phyloP scores from a whole-genome alignment of 371 early-diverging fungal species.

The Lichtheimia ramosa region DNA sequence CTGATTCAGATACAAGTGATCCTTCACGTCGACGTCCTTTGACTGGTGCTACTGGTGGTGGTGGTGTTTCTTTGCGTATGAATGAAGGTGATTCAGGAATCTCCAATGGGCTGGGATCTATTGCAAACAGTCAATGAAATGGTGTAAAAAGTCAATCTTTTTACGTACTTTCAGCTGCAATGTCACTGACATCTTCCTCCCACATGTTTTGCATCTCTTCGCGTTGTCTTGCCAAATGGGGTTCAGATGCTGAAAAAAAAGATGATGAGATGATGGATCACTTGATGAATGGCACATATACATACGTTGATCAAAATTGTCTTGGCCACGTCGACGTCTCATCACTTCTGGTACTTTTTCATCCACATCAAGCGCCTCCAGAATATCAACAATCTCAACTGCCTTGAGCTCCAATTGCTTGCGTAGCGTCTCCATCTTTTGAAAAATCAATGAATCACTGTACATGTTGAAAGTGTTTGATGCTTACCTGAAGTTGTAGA shows the following conservation, averaged over 20 bases:
- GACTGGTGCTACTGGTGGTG: constrained; percentile 46
- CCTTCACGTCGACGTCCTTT: constrained; percentile 30
- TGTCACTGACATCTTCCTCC: constrained; percentile 40
- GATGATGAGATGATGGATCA: background rate
- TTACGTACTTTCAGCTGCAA: constrained; percentile 36
- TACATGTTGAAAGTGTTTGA: background rate
- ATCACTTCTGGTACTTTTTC: constrained; percentile 41
- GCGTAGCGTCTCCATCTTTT: constrained; percentile 54
- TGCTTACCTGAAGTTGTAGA: constrained; percentile 57
- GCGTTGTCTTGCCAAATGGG: constrained; percentile 32
- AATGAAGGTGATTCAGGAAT: constrained; percentile 12
- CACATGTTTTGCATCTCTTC: constrained; percentile 38
- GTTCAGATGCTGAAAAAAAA: constrained; percentile 27
- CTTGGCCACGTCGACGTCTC: constrained; percentile 39
- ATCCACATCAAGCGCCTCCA: constrained; percentile 29
- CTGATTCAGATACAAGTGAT: constrained; percentile 20
- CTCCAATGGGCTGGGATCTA: constrained; percentile 8
- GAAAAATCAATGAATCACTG: background rate
- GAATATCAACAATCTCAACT: constrained; percentile 41
- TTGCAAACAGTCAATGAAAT: background rate
- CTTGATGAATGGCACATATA: background rate
- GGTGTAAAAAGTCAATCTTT: background rate
- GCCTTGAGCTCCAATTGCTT: constrained; percentile 62
- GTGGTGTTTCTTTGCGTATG: constrained; percentile 28
- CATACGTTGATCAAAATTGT: constrained; percentile 48